These are phyloP conservation scores for Omphalotus olearius DNA, from an alignment of 1,284 basidiomycete species.

Conservation along the genomic window DNA sequence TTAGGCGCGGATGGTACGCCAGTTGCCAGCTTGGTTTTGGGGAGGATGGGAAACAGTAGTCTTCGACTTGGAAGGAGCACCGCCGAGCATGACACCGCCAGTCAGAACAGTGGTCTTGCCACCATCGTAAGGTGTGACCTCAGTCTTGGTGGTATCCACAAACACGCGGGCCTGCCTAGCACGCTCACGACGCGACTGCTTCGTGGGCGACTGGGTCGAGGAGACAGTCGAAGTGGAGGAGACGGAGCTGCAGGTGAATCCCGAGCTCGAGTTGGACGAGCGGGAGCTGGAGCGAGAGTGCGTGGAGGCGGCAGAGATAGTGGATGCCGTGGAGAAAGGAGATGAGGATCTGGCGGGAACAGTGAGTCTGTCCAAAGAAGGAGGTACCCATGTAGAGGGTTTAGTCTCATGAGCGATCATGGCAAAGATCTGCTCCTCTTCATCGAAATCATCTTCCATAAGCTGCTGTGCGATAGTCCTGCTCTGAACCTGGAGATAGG, in stretches of 20 bases:
- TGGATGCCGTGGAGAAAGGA: conserved; percentile 54
- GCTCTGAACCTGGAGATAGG: conserved; percentile 20
- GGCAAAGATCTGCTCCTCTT: conserved; percentile 67
- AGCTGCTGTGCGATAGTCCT: conserved; percentile 73
- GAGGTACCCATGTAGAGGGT: conserved; percentile 63
- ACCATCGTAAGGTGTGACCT: conserved; percentile 78
- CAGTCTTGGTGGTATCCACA: conserved; percentile 65
- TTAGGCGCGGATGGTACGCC: conserved; percentile 42
- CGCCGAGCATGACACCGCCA: conserved; percentile 80
- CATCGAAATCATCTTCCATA: conserved; percentile 59
- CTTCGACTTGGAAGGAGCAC: conserved; percentile 29
- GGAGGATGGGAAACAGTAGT: conserved; percentile 20
- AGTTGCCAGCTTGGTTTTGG: conserved; percentile 30
- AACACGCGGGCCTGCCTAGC: conserved; percentile 64
- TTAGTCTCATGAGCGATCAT: conserved; percentile 68
- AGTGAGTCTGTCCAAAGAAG: conserved; percentile 56
- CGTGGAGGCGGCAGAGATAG: conserved; percentile 51
- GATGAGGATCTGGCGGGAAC: conserved; percentile 48
- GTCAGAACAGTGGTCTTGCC: conserved; percentile 82
- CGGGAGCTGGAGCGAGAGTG: conserved; percentile 74
- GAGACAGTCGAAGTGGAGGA: conserved; percentile 41
- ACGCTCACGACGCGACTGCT: conserved; percentile 57
- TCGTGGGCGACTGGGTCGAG: conserved; percentile 20
- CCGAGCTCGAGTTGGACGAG: conserved; percentile 66
- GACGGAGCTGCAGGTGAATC: conserved; percentile 43